These are phyloP conservation scores for Rhododendron mucronatum DNA, from an alignment of 148 eudicot genomes.

Conservation along the genomic window DNA sequence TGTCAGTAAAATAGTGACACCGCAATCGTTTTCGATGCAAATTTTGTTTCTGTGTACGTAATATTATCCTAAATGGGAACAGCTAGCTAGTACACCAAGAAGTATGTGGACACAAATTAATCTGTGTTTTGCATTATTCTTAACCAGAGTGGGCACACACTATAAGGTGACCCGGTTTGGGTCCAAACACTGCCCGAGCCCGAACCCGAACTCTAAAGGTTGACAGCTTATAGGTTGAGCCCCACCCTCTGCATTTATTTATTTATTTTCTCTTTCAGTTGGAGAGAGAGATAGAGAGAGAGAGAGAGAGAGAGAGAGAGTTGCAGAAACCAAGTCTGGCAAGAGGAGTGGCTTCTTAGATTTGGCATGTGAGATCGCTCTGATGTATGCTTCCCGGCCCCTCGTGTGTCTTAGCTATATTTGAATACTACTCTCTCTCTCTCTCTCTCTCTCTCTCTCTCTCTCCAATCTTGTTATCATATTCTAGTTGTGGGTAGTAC, in stretches of 20 bases:
- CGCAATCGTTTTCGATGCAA: neutral
- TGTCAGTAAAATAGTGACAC: neutral
- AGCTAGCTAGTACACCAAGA: neutral
- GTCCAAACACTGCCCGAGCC: neutral
- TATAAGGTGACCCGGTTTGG: neutral
- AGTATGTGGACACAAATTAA: neutral
- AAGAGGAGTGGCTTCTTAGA: neutral
- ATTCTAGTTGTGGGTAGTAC: neutral
- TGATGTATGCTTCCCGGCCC: neutral
- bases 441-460: constrained; percentile 4
- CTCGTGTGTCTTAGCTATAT: constrained; percentile 5
- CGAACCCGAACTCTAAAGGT: neutral
- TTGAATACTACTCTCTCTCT: neutral
- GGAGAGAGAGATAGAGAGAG: neutral
- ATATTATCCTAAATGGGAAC: neutral
- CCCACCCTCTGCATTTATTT: neutral
- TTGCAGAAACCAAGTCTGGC: neutral
- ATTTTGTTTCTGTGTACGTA: neutral
- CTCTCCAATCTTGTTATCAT: neutral
- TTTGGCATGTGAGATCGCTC: constrained; percentile 22
- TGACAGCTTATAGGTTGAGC: neutral
- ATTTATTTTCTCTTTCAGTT: neutral
- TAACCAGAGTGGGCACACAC: neutral
- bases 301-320: neutral
- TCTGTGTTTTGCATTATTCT: neutral